Conservation (phyloP, 257 asterid species). For the Solanum pinnatisectum region DNA sequence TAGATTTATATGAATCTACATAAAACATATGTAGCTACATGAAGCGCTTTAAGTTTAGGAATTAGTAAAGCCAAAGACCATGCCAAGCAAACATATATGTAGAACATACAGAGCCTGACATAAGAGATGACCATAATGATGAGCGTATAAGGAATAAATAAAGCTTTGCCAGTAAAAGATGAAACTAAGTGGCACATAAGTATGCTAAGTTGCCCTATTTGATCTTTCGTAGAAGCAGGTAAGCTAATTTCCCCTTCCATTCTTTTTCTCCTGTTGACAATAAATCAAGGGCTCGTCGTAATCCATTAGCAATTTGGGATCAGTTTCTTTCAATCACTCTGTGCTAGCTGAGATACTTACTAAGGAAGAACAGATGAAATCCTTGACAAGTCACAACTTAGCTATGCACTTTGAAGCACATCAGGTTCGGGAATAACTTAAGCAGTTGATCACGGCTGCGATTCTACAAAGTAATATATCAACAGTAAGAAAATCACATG, state of each 20-base stretch:
- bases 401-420: constrained; percentile 87
- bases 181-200: not conserved
- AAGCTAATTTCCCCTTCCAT: not conserved
- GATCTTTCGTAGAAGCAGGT: not conserved
- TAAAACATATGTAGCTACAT: not conserved
- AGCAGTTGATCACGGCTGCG: constrained; percentile 65
- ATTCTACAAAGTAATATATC: constrained; percentile 32
- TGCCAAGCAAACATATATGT: not conserved
- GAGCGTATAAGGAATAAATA: not conserved
- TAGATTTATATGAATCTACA: not conserved
- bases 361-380: not conserved
- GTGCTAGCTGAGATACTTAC: not conserved
- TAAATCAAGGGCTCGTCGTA: not conserved
- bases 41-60: not conserved
- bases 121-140: not conserved
- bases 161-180: not conserved
- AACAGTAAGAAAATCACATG: not conserved
- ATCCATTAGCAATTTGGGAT: not conserved
- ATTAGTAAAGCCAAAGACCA: not conserved
- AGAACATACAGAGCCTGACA: not conserved
- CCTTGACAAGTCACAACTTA: constrained; percentile 9
- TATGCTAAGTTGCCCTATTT: not conserved
- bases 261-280: not conserved
- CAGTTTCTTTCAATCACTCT: not conserved
- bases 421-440: constrained; percentile 61